phyloP scores from a whole-genome alignment of 495 filamentous ascomycete genomes.

The Penicillium steckii region DNA sequence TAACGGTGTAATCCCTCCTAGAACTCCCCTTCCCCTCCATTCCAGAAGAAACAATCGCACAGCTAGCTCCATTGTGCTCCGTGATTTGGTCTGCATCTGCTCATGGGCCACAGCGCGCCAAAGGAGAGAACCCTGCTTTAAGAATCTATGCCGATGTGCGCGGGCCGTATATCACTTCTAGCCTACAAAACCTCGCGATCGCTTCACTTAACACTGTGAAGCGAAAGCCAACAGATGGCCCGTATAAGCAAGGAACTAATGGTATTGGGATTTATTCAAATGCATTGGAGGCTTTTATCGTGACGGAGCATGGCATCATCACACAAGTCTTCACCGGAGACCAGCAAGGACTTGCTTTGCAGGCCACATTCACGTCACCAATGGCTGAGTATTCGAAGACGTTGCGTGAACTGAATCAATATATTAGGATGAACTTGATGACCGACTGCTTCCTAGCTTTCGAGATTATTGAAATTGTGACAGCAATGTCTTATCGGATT shows the following conservation, averaged over 20 bases:
- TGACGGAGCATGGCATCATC: constrained; percentile 86
- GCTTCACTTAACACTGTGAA: constrained; percentile 87
- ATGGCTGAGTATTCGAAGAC: constrained; percentile 83
- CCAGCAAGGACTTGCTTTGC: constrained; percentile 75
- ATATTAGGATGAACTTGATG: constrained; percentile 79
- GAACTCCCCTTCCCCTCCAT: constrained; percentile 70
- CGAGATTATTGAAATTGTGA: constrained; percentile 92
- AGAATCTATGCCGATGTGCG: constrained; percentile 83
- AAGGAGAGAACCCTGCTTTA: constrained; percentile 58
- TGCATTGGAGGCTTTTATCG: constrained; percentile 80
- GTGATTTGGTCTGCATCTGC: constrained; percentile 55
- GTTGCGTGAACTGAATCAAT: constrained; percentile 81
- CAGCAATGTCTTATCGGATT: constrained; percentile 72
- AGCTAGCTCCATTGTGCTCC: constrained; percentile 55
- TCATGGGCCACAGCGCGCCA: constrained; percentile 44
- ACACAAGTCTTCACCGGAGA: constrained; percentile 78
- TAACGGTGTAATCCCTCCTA: constrained; percentile 9
- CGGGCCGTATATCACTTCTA: constrained; percentile 77
- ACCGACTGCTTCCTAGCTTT: constrained; percentile 97
- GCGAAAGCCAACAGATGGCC: constrained; percentile 71
- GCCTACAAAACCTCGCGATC: constrained; percentile 78
- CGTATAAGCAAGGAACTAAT: constrained; percentile 89
- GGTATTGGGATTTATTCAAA: constrained; percentile 88
- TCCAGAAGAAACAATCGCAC: constrained; percentile 53
- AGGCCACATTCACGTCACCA: constrained; percentile 70